A percentile compares a stretch with the other conserved stretches of the same genome.
Evolutionary conservation across 108 stramenopile species (phyloP).

Genomic region (Cyclotella atomus): DNA sequence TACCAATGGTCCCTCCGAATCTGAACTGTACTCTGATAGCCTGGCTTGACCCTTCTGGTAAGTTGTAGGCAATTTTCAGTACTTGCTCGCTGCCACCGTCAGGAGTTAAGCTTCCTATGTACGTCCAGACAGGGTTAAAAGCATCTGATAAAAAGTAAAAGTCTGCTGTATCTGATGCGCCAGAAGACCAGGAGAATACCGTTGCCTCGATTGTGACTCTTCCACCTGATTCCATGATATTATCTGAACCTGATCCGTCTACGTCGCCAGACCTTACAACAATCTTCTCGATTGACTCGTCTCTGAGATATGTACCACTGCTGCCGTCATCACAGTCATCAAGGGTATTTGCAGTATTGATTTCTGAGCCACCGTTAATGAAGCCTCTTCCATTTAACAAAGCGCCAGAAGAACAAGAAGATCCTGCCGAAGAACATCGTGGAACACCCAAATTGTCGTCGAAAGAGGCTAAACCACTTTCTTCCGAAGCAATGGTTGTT

Average conservation of each 20-base stretch:
- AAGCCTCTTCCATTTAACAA: slow-evolving; percentile 16
- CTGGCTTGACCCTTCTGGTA: slow-evolving; percentile 14
- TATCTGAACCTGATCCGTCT: slow-evolving; percentile 2
- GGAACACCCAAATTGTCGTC: slow-evolving; percentile 9
- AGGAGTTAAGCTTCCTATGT: slow-evolving; percentile 18
- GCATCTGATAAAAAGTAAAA: slow-evolving; percentile 18
- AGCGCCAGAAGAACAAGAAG: slow-evolving; percentile 6
- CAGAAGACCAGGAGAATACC: slow-evolving; percentile 12
- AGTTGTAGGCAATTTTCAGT: slow-evolving; percentile 12
- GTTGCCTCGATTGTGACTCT: slow-evolving; percentile 7
- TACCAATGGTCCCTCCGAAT: not conserved
- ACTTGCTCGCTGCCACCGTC: not conserved
- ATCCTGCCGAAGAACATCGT: not conserved
- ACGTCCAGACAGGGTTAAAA: slow-evolving; percentile 9
- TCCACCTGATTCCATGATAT: not conserved
- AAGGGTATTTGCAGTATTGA: slow-evolving; percentile 25
- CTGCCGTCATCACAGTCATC: slow-evolving; percentile 30
- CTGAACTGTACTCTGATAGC: slow-evolving; percentile 20
- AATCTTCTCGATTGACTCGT: slow-evolving; percentile 36
- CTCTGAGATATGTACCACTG: slow-evolving; percentile 6
- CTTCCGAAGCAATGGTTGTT: not conserved
- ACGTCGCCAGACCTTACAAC: slow-evolving; percentile 13
- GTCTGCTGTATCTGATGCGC: slow-evolving; percentile 16
- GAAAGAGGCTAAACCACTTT: slow-evolving; percentile 3
- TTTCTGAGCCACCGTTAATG: not conserved